Percentiles rank a stretch among this genome's conserved stretches.
phyloP scores from a whole-genome alignment of 75 land plant species.

The Sequoiadendron giganteum region DNA sequence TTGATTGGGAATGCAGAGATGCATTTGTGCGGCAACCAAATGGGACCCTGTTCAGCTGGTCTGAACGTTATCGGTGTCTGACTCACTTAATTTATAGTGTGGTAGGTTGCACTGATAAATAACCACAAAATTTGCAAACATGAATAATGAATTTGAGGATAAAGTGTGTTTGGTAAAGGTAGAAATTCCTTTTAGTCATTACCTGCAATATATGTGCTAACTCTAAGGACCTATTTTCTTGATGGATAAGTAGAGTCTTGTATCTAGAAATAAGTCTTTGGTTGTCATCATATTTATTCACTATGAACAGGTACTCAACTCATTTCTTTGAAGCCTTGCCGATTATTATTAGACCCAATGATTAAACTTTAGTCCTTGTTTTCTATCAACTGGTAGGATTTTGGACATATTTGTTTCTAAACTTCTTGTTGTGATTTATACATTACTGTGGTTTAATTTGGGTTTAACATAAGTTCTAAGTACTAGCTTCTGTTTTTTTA shows the following conservation, averaged over 20 bases:
- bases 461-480: background rate
- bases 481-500: background rate
- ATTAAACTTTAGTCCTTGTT: background rate
- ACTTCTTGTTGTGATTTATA: background rate
- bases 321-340: background rate
- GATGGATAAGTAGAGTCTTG: background rate
- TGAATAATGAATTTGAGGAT: background rate
- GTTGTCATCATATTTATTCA: background rate
- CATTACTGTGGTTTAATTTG: background rate
- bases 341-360: background rate
- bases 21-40: slow-evolving; percentile 78
- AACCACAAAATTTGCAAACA: background rate
- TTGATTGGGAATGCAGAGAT: slow-evolving; percentile 74
- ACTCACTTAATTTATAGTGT: slow-evolving; percentile 60
- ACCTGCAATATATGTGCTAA: background rate
- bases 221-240: background rate
- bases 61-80: slow-evolving; percentile 75
- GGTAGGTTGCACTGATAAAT: slow-evolving; percentile 36
- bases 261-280: background rate
- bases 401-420: background rate
- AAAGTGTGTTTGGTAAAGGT: slow-evolving; percentile 6
- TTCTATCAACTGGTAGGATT: background rate
- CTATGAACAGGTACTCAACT: background rate
- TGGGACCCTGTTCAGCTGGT: slow-evolving; percentile 87
- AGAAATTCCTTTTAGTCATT: background rate